Conservation (phyloP, 1,284 basidiomycete genomes). For the Omphalotus olearius region DNA sequence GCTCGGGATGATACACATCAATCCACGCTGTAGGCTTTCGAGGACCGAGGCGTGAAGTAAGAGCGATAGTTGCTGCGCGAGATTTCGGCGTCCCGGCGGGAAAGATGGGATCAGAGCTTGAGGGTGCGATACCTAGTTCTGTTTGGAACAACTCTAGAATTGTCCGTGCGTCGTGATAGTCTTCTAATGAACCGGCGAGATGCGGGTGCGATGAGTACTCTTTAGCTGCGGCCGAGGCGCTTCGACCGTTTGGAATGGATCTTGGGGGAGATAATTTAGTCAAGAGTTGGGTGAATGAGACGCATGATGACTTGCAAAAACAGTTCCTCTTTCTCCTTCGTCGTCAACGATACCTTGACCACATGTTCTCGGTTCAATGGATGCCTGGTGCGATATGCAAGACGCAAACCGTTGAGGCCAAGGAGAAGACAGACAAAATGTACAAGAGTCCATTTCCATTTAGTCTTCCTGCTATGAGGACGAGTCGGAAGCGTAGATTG, state of each 20-base stretch:
- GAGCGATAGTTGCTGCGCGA: constrained; percentile 55
- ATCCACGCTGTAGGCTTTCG: constrained; percentile 67
- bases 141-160: constrained; percentile 62
- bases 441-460: background rate
- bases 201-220: constrained; percentile 67
- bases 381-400: too few species aligned
- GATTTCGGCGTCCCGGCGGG: constrained; percentile 62
- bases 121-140: constrained; percentile 45
- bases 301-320: constrained; percentile 27
- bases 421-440: background rate
- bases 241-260: constrained; percentile 51
- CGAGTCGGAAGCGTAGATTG: background rate
- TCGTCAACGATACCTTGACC: background rate
- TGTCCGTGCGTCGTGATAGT: constrained; percentile 60
- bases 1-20: constrained; percentile 77
- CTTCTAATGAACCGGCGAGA: constrained; percentile 63
- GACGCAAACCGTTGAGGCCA: background rate
- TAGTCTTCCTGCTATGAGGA: background rate
- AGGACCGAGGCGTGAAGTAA: constrained; percentile 36
- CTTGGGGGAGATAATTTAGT: constrained; percentile 31
- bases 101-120: constrained; percentile 51
- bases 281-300: background rate
- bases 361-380: background rate
- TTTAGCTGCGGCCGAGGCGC: constrained; percentile 53
- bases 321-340: constrained; percentile 25